These are phyloP conservation scores for Rhizopus arrhizus DNA, from an alignment of 371 early-diverging fungal genomes.

Conservation along the genomic window DNA sequence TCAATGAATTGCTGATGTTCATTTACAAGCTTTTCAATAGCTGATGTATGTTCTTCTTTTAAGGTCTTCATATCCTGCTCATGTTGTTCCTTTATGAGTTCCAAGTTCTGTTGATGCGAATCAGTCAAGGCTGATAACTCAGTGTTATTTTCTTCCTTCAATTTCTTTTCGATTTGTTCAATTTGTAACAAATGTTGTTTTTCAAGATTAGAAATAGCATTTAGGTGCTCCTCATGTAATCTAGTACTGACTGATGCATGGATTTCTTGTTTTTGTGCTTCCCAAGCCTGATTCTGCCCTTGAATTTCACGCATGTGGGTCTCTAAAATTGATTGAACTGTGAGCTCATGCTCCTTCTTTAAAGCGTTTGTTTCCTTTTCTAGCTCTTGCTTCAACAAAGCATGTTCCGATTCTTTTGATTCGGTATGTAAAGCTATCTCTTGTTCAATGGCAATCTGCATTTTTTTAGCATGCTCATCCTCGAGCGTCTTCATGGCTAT, in stretches of 20 bases:
- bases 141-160: not conserved
- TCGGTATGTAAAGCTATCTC: not conserved
- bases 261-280: constrained; percentile 3
- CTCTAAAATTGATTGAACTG: constrained; percentile 8
- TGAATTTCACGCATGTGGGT: constrained; percentile 11
- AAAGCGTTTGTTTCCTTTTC: not conserved
- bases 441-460: not conserved
- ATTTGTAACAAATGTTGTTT: not conserved
- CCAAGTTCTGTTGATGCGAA: constrained; percentile 2
- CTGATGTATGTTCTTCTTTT: constrained; percentile 16
- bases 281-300: constrained; percentile 3
- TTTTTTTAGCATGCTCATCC: not conserved
- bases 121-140: not conserved
- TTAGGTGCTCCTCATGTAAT: constrained; percentile 4
- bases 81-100: constrained; percentile 3
- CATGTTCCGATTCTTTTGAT: not conserved
- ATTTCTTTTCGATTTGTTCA: not conserved
- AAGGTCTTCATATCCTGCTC: constrained; percentile 12
- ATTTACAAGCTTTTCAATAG: constrained; percentile 28
- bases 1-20: constrained; percentile 33
- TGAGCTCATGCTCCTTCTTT: not conserved
- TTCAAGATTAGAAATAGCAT: not conserved
- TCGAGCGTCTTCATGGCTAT: not conserved
- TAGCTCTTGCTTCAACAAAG: not conserved
- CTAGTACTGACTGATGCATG: constrained; percentile 1